Base-by-base conservation (phyloP, 352 stramenopile genomes). In the Phytophthora constricta region DNA sequence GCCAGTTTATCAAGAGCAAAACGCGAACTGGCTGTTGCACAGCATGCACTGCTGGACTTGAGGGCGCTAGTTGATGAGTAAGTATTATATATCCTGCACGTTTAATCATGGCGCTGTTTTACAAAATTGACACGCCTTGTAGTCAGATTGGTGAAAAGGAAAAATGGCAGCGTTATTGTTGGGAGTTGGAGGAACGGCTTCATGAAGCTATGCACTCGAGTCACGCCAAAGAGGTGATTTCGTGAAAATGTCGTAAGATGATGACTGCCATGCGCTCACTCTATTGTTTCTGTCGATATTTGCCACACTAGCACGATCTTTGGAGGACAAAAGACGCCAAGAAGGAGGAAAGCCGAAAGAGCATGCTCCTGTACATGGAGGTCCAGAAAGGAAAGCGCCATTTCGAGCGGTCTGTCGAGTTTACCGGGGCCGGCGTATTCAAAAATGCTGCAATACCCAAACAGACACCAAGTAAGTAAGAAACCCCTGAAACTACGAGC, bases 141-240 rank as follows among this genome's bases (percentile, higher is more conserved):
- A 91, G 85, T 49, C 85, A 93, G 76, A 80, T 92, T 39, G 48
- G 62, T 11, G 85, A 93, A 70, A 90, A 80, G 45, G 85, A 93
- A 51, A 89, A 84, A 34, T 93, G 85, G 83, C 85, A 93, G 41
- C 76, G 74, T 0, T 89, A 92, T 37, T 92, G 81, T 61, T 93
- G 85, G 85, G 85, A 90, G 28, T 62, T 93, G 0, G 82, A 93
- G 45, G 85, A 90, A 45, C 79, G 80, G 4, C 64, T 91, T 4
- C 78, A 89, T 25, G 76, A 87, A 45, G 78, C 79, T 5, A 63
- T 87, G 33, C 73, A 87, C 50, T 76, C 71, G 37, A 89, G 76
- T 31, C 70, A 82, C 31, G 59, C 39, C 7, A 89, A 90, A 71
- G 81, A 93, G 76, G 81, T 89, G 48, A 23, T 13, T 3, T 49